Evolutionary conservation across 2,329 filamentous ascomycete species (phyloP).

Genomic region (Leptographium flavum): DNA sequence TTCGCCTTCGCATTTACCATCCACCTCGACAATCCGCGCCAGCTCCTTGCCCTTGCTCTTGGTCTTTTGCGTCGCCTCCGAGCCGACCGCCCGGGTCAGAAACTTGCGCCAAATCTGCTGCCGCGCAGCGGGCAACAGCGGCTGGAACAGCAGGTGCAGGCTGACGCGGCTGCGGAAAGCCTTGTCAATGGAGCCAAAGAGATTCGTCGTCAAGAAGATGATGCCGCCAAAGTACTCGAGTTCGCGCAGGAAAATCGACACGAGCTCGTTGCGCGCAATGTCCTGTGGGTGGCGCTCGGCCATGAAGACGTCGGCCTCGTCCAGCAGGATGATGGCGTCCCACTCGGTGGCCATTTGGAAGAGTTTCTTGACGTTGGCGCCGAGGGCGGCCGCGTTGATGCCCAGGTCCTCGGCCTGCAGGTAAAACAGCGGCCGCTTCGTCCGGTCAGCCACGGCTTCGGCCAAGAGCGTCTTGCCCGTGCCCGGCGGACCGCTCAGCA

Average conservation of each 20-base stretch:
- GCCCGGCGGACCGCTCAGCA: slow-evolving; percentile 22
- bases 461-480: slow-evolving; percentile 31
- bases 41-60: not conserved
- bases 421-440: slow-evolving; percentile 27
- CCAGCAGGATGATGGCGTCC: slow-evolving; percentile 34
- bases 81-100: slow-evolving; percentile 20
- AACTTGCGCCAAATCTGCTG: slow-evolving; percentile 32
- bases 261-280: slow-evolving; percentile 32
- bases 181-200: slow-evolving; percentile 26
- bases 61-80: too few species aligned
- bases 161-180: slow-evolving; percentile 31
- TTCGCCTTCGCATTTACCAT: not conserved
- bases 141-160: slow-evolving; percentile 29
- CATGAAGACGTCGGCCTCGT: slow-evolving; percentile 40
- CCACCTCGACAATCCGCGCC: not conserved
- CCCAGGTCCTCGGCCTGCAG: slow-evolving; percentile 34
- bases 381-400: slow-evolving; percentile 25
- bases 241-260: slow-evolving; percentile 31
- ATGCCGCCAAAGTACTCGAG: slow-evolving; percentile 30
- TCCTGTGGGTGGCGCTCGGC: slow-evolving; percentile 28
- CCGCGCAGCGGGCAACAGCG: slow-evolving; percentile 23
- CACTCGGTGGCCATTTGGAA: slow-evolving; percentile 34
- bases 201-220: slow-evolving; percentile 30
- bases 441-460: slow-evolving; percentile 24
- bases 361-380: slow-evolving; percentile 28